phyloP scores from a whole-genome alignment of 345 rosid genomes.

The Gossypium turneri region DNA sequence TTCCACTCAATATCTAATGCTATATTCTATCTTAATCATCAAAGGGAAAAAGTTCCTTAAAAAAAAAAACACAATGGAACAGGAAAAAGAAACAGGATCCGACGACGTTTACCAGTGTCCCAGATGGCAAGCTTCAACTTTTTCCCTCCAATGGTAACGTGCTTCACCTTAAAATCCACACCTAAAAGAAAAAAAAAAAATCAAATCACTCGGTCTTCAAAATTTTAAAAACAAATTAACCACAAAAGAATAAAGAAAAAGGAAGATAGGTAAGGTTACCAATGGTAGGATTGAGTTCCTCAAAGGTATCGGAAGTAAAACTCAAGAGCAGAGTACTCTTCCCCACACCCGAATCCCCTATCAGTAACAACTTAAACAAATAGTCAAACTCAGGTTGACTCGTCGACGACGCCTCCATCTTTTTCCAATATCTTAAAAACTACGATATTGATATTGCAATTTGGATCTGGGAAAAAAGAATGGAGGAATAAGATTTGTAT shows the following conservation, averaged over 20 bases:
- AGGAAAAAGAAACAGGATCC: constrained; percentile 1
- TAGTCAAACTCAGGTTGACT: constrained; percentile 66
- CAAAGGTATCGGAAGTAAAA: constrained; percentile 65
- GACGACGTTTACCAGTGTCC: constrained; percentile 63
- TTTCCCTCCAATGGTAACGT: constrained; percentile 68
- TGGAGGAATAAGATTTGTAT: neutral
- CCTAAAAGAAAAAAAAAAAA: constrained; percentile 33
- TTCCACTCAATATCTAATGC: neutral
- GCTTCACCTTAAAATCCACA: constrained; percentile 92
- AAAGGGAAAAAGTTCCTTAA: no score
- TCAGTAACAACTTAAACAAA: constrained; percentile 65
- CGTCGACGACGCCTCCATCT: constrained; percentile 60
- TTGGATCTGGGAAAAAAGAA: neutral
- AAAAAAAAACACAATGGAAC: neutral
- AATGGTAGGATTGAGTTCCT: constrained; percentile 73
- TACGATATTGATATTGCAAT: neutral
- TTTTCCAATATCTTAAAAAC: neutral
- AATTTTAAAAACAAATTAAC: constrained; percentile 9
- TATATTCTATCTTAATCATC: neutral
- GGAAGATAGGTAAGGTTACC: constrained; percentile 30
- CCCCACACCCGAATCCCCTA: constrained; percentile 89
- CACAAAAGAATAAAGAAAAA: neutral
- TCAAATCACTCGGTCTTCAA: neutral
- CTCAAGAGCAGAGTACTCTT: constrained; percentile 73
- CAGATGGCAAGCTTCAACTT: constrained; percentile 94